phyloP scores from a whole-genome alignment of 2,329 filamentous ascomycete genomes.

The Anisogramma anomala region DNA sequence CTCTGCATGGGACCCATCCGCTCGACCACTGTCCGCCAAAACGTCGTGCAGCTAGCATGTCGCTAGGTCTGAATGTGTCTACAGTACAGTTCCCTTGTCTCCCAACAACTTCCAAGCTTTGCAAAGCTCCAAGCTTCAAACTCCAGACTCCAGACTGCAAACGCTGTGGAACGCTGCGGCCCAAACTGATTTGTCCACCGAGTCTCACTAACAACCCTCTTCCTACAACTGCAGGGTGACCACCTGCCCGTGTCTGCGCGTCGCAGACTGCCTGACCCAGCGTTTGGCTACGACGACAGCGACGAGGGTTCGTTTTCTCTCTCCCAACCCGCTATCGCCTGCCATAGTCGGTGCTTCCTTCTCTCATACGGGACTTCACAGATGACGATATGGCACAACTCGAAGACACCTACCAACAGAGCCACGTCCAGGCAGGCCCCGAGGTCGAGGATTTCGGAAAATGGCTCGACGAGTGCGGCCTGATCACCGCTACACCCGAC shows the following conservation, averaged over 20 bases:
- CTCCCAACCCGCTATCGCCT: neutral
- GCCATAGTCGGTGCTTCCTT: neutral
- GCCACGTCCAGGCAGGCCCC: conserved; percentile 51
- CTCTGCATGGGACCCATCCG: conserved; percentile 6
- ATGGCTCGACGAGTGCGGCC: conserved; percentile 62
- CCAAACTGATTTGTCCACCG: neutral
- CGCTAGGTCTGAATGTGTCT: conserved; percentile 11
- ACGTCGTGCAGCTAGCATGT: conserved; percentile 5
- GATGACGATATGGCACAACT: conserved; percentile 22
- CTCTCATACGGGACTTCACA: neutral
- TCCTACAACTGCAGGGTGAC: conserved; percentile 3
- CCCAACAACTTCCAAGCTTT: conserved; percentile 5
- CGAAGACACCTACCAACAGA: conserved; percentile 23
- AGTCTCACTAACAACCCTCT: conserved; percentile 3
- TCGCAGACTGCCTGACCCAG: conserved; percentile 13
- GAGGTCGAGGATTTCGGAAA: conserved; percentile 84
- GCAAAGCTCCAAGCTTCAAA: conserved; percentile 8
- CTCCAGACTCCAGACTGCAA: conserved; percentile 2
- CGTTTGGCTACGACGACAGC: conserved; percentile 12
- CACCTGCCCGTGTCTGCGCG: conserved; percentile 8
- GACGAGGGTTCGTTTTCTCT: conserved; percentile 12
- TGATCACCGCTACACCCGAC: conserved; percentile 35
- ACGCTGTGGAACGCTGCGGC: conserved; percentile 1
- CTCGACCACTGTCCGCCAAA: neutral
- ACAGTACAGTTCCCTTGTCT: conserved; percentile 7